Base-by-base conservation (phyloP, 2,329 filamentous ascomycete species). In the Talaromyces sp. region DNA sequence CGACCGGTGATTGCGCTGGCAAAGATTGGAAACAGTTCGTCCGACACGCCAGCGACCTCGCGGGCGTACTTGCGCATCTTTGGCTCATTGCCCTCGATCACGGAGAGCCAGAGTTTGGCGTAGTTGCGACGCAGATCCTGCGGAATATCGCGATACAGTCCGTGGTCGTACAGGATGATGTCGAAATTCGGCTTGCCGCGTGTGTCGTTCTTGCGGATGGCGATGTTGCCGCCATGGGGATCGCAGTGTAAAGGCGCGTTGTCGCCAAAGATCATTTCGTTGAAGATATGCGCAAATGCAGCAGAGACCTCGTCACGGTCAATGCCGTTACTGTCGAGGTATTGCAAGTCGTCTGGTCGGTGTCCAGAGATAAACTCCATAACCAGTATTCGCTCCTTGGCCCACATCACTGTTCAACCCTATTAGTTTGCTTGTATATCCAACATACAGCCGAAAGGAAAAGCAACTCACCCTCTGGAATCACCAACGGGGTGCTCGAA, bases 261-360 rank as follows among this genome's bases (percentile, higher is more conserved):
- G 58, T 88, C 85, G 55, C 93, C 93, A 67, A 99, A 99, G 67
- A 99, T 97, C 95, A 99, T 99, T 74, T 98, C 93, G 80, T 99
- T 99, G 83, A 99, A 99, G 62, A 99, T 92, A 62, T 88, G 87
- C 0, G 95, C 89, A 4, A 99, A 81, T 0, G 92, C 90, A 1
- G 93, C 93, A 0, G 93, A 96, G 5, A 99, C 95, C 75, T 98
- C 93, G 71, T 98, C 95, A 22, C 95, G 87, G 75, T 96, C 92
- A 72, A 99, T 99, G 62, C 86, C 84, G 72, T 96, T 90, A 7
- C 83, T 80, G 74, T 98, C 95, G 3, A 99, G 81, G 72, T 90
- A 98, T 17, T 85, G 86, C 1, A 98, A 84, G 72, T 99, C 93
- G 73, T 99, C 95, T 2, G 92, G 89, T 22, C 95, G 88, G 67